These are phyloP conservation scores for Colletotrichum navitas DNA, from an alignment of 2,329 filamentous ascomycete genomes.

Conservation along the genomic window DNA sequence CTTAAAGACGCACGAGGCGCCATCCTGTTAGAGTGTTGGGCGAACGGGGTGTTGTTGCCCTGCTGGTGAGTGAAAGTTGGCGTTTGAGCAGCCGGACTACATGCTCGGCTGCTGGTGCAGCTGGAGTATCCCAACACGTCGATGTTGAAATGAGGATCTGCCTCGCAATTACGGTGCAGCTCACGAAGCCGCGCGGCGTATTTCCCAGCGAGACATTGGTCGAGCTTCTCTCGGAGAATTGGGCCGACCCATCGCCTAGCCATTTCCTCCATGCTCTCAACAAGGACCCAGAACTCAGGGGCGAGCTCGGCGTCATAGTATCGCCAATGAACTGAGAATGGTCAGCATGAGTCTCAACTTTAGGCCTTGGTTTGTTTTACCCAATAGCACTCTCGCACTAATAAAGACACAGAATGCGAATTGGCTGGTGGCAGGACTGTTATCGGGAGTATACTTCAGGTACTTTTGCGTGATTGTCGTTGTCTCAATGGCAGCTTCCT, in stretches of 20 bases:
- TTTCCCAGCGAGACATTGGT: conserved; percentile 43
- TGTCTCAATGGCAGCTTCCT: conserved; percentile 59
- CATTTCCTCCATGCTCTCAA: conserved; percentile 49
- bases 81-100: conserved; percentile 27
- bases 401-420: conserved; percentile 62
- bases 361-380: not conserved
- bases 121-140: conserved; percentile 44
- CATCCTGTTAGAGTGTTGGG: not conserved
- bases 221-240: conserved; percentile 18
- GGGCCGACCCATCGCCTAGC: conserved; percentile 47
- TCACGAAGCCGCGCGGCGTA: conserved; percentile 43
- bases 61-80: conserved; percentile 33
- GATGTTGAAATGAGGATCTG: conserved; percentile 34
- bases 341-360: not conserved
- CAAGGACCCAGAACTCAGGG: conserved; percentile 48
- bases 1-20: not conserved
- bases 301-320: conserved; percentile 44
- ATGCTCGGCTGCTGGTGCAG: conserved; percentile 26
- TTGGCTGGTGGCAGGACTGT: conserved; percentile 51
- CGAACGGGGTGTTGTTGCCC: conserved; percentile 21
- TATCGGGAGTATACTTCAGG: conserved; percentile 52
- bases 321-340: conserved; percentile 47
- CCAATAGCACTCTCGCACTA: conserved; percentile 57
- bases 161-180: conserved; percentile 37
- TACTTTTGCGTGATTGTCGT: conserved; percentile 61